Conservation (phyloP, 2,329 filamentous ascomycete species). For the Tricladium varicosporioides region DNA sequence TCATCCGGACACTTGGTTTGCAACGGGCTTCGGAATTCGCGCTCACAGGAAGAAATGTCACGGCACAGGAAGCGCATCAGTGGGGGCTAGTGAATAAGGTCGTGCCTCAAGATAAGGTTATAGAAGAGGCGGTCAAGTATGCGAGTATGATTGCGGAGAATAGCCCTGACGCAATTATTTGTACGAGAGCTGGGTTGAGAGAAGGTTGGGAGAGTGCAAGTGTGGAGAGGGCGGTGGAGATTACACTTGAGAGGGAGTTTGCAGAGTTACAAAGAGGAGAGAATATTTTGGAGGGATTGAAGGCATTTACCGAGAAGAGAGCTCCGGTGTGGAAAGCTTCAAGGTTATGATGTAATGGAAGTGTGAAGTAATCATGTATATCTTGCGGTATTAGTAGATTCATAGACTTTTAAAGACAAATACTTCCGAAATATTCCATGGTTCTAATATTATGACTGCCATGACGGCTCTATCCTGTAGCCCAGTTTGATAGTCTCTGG, state of each 20-base stretch:
- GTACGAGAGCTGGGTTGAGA: conserved; percentile 65
- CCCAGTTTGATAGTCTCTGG: too few species aligned
- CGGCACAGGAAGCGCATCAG: conserved; percentile 53
- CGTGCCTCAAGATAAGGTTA: conserved; percentile 46
- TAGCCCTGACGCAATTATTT: conserved; percentile 71
- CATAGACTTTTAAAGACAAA: not conserved
- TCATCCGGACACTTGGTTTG: conserved; percentile 61
- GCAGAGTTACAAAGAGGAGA: conserved; percentile 58
- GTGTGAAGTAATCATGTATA: too few species aligned
- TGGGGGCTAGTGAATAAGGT: conserved; percentile 70
- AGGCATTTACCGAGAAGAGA: conserved; percentile 9
- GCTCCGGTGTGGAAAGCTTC: conserved; percentile 7
- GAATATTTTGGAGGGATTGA: conserved; percentile 63
- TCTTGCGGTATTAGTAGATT: too few species aligned
- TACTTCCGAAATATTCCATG: too few species aligned
- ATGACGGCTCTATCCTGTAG: too few species aligned
- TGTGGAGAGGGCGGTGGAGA: conserved; percentile 53
- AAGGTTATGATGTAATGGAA: conserved; percentile 20
- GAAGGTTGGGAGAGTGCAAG: conserved; percentile 67
- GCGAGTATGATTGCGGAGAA: conserved; percentile 61
- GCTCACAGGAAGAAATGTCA: conserved; percentile 58
- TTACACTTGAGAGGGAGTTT: conserved; percentile 56
- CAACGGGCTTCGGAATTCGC: conserved; percentile 70
- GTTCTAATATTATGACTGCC: too few species aligned
- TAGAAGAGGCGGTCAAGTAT: conserved; percentile 56